Evolutionary conservation across 2,329 filamentous ascomycete species (phyloP), one percentile per base, ranked within the genome.

Genomic region (Fusarium pilosicola): DNA sequence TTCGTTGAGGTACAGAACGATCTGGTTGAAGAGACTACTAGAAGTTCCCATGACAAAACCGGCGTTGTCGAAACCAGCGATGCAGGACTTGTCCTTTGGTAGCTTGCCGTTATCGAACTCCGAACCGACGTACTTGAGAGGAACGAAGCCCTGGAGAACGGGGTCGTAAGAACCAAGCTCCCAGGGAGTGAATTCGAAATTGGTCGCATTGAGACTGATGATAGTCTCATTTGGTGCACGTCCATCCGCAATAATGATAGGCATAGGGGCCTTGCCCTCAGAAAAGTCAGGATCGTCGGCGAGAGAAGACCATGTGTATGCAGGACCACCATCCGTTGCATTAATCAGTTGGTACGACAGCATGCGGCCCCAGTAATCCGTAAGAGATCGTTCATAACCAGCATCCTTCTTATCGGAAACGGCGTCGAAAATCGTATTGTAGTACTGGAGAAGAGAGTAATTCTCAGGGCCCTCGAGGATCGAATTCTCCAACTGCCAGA

Each of bases 311-410:
- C 92, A 97, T 8, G 95, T 97, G 78, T 92, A 95, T 20, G 85
- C 86, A 20, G 92, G 90, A 1, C 94, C 95, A 44, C 95, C 95
- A 69, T 93, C 83, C 3, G 87, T 87, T 11, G 89, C 92, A 79
- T 96, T 93, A 79, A 97, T 88, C 54, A 97, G 88, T 83, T 97
- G 95, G 82, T 93, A 97, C 3, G 92, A 92, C n/a, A 97, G 87
- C 52, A 93, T 93, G 65, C 95, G 92, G 34, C 93, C 94, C 92
- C 95, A 97, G 81, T 94, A 94, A 84, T 98, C 95, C 0, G 95
- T 97, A 65, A 97, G 87, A 14, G 93, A 93, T 7, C 88, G 89
- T 41, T 85, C 79, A 71, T 81, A 86, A 26, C 84, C 84, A 14
- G 82, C 82, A 30, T 82, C 78, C n/a, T 79, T 76, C 79, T 86